Evolutionary conservation across 2,329 filamentous ascomycete species (phyloP).

Genomic region (Penicillium sp.): DNA sequence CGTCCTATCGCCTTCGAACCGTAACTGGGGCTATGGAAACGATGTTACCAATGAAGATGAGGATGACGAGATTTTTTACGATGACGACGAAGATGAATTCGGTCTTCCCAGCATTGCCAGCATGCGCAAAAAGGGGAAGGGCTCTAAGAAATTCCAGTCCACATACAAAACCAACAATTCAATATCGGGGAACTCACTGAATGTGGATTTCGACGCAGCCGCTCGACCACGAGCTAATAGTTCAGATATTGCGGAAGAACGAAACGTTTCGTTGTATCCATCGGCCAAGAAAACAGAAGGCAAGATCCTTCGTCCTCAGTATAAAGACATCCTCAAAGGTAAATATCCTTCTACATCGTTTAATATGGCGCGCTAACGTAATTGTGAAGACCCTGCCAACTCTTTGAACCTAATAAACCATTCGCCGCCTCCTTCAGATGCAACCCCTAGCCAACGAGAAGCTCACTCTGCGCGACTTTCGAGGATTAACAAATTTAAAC

Average conservation of each 20-base stretch:
- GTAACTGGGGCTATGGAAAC: conserved; percentile 75
- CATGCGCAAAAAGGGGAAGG: conserved; percentile 69
- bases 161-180: conserved; percentile 24
- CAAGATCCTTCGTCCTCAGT: conserved; percentile 94
- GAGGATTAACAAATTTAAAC: conserved; percentile 98
- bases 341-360: background rate
- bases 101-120: conserved; percentile 87
- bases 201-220: conserved; percentile 30
- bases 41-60: conserved; percentile 62
- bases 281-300: conserved; percentile 85
- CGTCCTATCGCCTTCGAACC: conserved; percentile 75
- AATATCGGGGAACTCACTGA: conserved; percentile 15
- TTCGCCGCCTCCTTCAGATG: conserved; percentile 67
- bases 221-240: conserved; percentile 69
- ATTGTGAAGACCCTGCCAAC: conserved; percentile 68
- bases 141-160: conserved; percentile 42
- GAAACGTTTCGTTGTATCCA: conserved; percentile 77
- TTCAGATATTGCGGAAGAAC: conserved; percentile 89
- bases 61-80: conserved; percentile 70
- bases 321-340: conserved; percentile 89
- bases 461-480: conserved; percentile 82
- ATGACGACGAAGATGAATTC: conserved; percentile 92
- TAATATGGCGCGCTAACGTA: background rate
- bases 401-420: conserved; percentile 92
- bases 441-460: conserved; percentile 78